Evolutionary conservation across 257 asterid species (phyloP).

Genomic region (Solanum pinnatisectum): DNA sequence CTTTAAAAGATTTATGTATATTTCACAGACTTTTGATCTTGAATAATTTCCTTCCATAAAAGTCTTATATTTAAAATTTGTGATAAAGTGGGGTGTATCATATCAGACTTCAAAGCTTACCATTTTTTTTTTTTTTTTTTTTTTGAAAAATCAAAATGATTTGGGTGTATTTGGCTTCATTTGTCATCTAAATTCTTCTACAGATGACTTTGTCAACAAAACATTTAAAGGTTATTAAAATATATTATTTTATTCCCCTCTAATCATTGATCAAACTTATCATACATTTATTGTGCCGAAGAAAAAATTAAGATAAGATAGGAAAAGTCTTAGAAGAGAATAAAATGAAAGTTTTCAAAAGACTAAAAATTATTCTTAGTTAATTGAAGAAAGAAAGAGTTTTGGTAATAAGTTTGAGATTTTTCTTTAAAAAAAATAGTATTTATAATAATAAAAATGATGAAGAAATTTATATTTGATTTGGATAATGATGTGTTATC

Average conservation of each 20-base stretch:
- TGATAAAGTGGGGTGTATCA: not conserved
- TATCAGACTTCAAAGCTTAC: not conserved
- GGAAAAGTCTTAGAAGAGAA: not conserved
- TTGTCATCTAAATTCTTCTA: not conserved
- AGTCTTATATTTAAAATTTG: not conserved
- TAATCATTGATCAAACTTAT: not conserved
- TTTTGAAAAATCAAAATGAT: not conserved
- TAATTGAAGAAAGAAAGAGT: not conserved
- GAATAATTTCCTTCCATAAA: not conserved
- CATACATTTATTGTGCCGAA: not conserved
- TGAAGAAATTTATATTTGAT: too few relatives aligned
- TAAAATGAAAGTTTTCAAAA: too few relatives aligned
- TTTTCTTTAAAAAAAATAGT: too few relatives aligned
- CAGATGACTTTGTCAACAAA: not conserved
- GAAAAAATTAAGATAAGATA: not conserved
- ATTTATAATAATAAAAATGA: too few relatives aligned
- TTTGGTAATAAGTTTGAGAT: too few relatives aligned
- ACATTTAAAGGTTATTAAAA: not conserved
- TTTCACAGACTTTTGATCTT: not conserved
- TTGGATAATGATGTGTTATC: too few relatives aligned
- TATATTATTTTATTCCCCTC: not conserved
- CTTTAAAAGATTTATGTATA: not conserved
- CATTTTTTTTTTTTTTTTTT: too few relatives aligned
- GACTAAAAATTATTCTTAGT: not conserved
- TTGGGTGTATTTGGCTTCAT: not conserved